Percentiles rank a stretch among this genome's conserved stretches.
phyloP scores from a whole-genome alignment of 805 yeast species.

The Citeromyces matritensis region DNA sequence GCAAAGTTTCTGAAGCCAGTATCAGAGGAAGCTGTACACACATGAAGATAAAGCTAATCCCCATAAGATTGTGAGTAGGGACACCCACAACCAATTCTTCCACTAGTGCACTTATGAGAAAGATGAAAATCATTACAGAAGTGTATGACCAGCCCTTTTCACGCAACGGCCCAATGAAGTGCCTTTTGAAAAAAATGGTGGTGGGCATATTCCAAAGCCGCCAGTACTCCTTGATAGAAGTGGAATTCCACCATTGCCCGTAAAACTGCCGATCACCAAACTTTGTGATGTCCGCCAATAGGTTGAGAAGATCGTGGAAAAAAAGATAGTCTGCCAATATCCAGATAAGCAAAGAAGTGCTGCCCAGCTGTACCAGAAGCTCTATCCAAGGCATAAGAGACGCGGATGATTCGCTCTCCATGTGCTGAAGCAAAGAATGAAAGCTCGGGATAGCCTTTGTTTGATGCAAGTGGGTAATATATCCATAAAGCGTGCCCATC shows the following conservation, averaged over 20 bases:
- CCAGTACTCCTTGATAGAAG: constrained; percentile 32
- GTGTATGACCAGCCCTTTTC: no score
- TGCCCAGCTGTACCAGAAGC: constrained; percentile 18
- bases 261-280: constrained; percentile 31
- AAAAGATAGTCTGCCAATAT: constrained; percentile 22
- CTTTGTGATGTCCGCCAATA: constrained; percentile 24
- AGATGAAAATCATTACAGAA: constrained; percentile 16
- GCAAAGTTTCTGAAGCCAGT: constrained; percentile 20
- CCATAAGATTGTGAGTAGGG: constrained; percentile 28
- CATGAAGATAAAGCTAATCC: constrained; percentile 27
- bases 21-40: constrained; percentile 26
- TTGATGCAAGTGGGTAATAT: constrained; percentile 20
- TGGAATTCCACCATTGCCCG: constrained; percentile 34
- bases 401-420: constrained; percentile 9
- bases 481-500: constrained; percentile 10
- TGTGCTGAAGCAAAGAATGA: constrained; percentile 13
- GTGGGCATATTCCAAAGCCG: constrained; percentile 29
- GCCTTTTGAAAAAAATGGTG: constrained; percentile 23
- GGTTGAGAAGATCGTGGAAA: constrained; percentile 24
- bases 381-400: constrained; percentile 10
- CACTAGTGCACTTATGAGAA: constrained; percentile 25
- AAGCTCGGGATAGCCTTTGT: constrained; percentile 28
- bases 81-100: constrained; percentile 29
- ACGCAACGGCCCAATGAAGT: constrained; percentile 7
- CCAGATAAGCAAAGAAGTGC: constrained; percentile 26